Percentiles rank a stretch among this genome's conserved stretches.
Conservation (phyloP, 345 rosid species). For the Fremontodendron californicum region DNA sequence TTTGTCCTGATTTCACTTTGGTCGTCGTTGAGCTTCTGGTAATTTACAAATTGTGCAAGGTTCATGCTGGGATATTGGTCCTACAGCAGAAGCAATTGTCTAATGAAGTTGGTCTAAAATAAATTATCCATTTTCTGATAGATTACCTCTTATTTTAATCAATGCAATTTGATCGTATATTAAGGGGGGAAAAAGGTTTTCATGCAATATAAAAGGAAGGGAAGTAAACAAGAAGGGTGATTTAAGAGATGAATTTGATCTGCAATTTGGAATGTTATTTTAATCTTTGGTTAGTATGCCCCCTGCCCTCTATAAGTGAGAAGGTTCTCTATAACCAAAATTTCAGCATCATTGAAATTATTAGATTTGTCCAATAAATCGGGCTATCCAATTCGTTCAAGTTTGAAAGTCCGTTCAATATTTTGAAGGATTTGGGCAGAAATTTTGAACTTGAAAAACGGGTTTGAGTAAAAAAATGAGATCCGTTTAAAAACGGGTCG, state of each 20-base stretch:
- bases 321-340: background rate
- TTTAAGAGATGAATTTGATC: background rate
- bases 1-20: slow-evolving; percentile 17
- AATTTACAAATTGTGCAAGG: background rate
- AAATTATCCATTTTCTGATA: background rate
- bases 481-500: no score
- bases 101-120: background rate
- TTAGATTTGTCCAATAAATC: no score
- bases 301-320: background rate
- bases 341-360: no score
- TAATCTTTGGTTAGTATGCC: background rate
- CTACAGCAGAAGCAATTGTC: slow-evolving; percentile 14
- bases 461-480: no score
- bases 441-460: no score
- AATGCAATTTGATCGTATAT: background rate
- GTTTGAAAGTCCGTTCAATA: no score
- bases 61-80: slow-evolving; percentile 17
- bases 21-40: slow-evolving; percentile 29
- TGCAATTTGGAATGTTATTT: background rate
- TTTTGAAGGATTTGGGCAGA: no score
- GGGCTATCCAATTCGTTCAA: no score
- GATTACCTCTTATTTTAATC: background rate
- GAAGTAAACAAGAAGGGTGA: background rate
- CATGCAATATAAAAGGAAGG: background rate
- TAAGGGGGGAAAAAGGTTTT: background rate